Evolutionary conservation across 2,329 filamentous ascomycete genomes (phyloP), one percentile per base, ranked within the genome.

Genomic region (Orbilia blumenaviensis): DNA sequence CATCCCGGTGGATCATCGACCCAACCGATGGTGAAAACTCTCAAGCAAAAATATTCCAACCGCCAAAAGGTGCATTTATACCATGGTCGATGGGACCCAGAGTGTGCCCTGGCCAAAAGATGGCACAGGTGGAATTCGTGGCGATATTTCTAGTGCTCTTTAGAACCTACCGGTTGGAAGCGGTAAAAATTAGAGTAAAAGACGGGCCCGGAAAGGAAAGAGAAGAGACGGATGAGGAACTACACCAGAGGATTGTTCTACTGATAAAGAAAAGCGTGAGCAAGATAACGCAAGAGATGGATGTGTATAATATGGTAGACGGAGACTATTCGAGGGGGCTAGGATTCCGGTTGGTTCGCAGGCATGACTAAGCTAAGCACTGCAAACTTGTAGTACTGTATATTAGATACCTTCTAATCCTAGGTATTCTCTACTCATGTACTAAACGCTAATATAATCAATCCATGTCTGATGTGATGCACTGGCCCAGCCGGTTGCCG

Each of bases 61-160:
- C 84, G 0, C 78, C 81, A 0, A 83, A 82, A 42, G 84, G 84
- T 0, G 80, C 81, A 0, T 88, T 84, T 73, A 46, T 84, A 0
- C 83, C 86, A 0, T 88, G 86, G 86, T 84, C 85, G 0, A 80
- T 77, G 2, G 86, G 86, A 0, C 85, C 86, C 9, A 80, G 86
- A 3, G 80, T 85, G 2, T 88, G 86, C 78, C 86, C 86, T 0
- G 87, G 86, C 0, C 83, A 85, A 81, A 87, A 87, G 78, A 86
- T 88, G 83, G 82, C 86, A 0, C 85, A 88, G 80, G 86, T 88
- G 1, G 87, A 88, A 79, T 87, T 88, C 79, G 83, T 84, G 2
- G 84, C 83, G 10, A 83, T 85, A 1, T 78, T 88, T 23, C 79
- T 83, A 68, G 82, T 82, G 1, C 77, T 86, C 10, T 81, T 86